These are phyloP conservation scores for Croton setiger DNA, from an alignment of 441 rosid genomes.

Conservation along the genomic window DNA sequence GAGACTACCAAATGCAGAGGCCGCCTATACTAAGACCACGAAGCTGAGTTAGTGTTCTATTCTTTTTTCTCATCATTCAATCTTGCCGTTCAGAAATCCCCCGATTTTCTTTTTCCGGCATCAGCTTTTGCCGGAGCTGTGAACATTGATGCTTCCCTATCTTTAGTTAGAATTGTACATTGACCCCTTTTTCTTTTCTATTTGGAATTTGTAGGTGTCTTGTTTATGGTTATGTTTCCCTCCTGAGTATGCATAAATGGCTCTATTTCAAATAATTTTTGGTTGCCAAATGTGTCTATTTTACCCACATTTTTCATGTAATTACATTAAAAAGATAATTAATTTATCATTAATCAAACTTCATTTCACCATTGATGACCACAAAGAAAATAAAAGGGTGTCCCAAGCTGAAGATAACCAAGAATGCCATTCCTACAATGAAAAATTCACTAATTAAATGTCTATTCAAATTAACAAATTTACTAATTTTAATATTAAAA, in stretches of 20 bases:
- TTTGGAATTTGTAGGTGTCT: conserved; percentile 9
- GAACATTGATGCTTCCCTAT: conserved; percentile 1
- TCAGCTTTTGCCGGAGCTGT: not conserved
- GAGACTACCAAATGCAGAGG: conserved; percentile 67
- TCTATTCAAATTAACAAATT: not conserved
- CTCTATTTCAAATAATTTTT: conserved; percentile 11
- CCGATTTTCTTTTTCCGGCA: not conserved
- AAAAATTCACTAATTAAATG: conserved; percentile 1
- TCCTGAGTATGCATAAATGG: conserved; percentile 9
- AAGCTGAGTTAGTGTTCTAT: not conserved
- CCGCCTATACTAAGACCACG: conserved; percentile 40
- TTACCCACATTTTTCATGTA: conserved; percentile 5
- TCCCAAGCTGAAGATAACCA: conserved; percentile 49
- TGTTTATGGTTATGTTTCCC: conserved; percentile 1
- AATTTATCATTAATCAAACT: conserved; percentile 24
- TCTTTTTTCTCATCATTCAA: conserved; percentile 1
- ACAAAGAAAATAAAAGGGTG: conserved; percentile 55
- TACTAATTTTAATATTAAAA: not conserved
- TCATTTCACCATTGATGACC: conserved; percentile 43
- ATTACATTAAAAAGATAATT: too few relatives aligned
- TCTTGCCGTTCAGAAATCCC: too few relatives aligned
- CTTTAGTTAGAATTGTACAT: conserved; percentile 10
- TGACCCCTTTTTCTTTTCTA: not conserved
- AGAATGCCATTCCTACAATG: conserved; percentile 47
- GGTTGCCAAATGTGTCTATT: conserved; percentile 1